These are phyloP conservation scores for Podospora pseudocomata DNA, from an alignment of 495 filamentous ascomycete species.

Conservation along the genomic window DNA sequence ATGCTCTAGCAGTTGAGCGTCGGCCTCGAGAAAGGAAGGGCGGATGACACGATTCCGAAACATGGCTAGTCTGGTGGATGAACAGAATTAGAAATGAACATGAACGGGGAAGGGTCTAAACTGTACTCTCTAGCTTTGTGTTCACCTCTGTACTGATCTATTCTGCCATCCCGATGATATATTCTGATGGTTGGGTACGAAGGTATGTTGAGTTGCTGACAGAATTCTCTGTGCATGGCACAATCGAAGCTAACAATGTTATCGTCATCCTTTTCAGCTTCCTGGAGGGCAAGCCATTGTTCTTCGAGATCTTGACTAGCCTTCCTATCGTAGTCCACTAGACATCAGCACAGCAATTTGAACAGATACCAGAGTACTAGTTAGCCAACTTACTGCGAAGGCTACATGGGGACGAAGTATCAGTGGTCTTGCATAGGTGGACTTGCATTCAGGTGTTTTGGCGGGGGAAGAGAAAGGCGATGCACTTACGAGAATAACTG, in stretches of 20 bases:
- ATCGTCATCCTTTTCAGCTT: conserved; percentile 11
- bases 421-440: neutral
- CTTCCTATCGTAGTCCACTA: conserved; percentile 13
- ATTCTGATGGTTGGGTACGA: conserved; percentile 38
- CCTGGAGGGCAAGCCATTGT: conserved; percentile 23
- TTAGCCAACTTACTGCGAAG: neutral
- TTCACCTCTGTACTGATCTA: conserved; percentile 29
- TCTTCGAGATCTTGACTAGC: conserved; percentile 19
- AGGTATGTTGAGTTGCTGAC: conserved; percentile 31
- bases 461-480: too few relatives aligned
- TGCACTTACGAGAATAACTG: neutral
- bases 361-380: neutral
- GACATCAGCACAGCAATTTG: neutral
- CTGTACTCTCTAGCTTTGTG: conserved; percentile 26
- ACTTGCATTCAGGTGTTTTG: too few relatives aligned
- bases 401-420: neutral
- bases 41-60: conserved; percentile 32
- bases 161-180: conserved; percentile 30
- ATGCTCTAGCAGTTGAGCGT: conserved; percentile 17
- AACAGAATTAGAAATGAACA: neutral
- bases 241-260: conserved; percentile 40
- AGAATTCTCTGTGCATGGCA: conserved; percentile 18
- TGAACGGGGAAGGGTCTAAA: neutral
- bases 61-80: conserved; percentile 22
- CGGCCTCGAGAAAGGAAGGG: conserved; percentile 27